These are phyloP conservation scores for Boletales sp. DNA, from an alignment of 768 basidiomycete species.

Conservation along the genomic window DNA sequence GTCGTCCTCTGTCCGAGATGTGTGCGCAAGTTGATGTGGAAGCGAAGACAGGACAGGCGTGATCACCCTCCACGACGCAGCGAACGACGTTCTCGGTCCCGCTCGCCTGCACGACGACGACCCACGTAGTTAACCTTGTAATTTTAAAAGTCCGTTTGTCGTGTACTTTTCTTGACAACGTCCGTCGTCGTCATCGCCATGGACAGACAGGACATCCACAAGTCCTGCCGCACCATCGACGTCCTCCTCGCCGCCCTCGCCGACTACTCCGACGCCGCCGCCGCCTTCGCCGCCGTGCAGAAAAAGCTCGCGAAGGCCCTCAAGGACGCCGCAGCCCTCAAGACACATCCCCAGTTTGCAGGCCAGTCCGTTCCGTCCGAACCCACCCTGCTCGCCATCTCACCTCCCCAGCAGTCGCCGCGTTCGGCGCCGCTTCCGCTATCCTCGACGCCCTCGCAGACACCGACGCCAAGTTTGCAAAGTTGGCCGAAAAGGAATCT, in stretches of 20 bases:
- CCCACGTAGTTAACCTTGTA: no score
- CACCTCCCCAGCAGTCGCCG: conserved; percentile 47
- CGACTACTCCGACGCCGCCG: conserved; percentile 73
- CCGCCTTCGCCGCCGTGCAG: conserved; percentile 58
- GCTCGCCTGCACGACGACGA: no score
- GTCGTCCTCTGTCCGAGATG: conserved; percentile 82
- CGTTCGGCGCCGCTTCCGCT: conserved; percentile 58
- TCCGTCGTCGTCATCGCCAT: conserved; percentile 26
- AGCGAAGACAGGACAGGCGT: conserved; percentile 63
- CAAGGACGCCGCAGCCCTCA: conserved; percentile 59
- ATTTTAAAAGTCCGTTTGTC: conserved; percentile 3
- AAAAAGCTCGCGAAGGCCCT: conserved; percentile 74
- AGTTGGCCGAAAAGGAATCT: conserved; percentile 71
- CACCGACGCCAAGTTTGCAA: conserved; percentile 71
- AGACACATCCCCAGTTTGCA: conserved; percentile 58
- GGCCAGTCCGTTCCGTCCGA: conserved; percentile 38
- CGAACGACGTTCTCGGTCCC: no score
- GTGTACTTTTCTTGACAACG: no score
- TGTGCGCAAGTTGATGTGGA: conserved; percentile 83
- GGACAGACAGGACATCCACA: conserved; percentile 73
- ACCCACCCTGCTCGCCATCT: background rate
- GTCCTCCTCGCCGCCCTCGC: conserved; percentile 59
- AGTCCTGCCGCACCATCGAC: conserved; percentile 75
- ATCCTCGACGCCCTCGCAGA: conserved; percentile 72
- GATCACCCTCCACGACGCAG: no score